These are phyloP conservation scores for Yamadazyma oceani DNA, from an alignment of 1,139 yeast species.

Conservation along the genomic window DNA sequence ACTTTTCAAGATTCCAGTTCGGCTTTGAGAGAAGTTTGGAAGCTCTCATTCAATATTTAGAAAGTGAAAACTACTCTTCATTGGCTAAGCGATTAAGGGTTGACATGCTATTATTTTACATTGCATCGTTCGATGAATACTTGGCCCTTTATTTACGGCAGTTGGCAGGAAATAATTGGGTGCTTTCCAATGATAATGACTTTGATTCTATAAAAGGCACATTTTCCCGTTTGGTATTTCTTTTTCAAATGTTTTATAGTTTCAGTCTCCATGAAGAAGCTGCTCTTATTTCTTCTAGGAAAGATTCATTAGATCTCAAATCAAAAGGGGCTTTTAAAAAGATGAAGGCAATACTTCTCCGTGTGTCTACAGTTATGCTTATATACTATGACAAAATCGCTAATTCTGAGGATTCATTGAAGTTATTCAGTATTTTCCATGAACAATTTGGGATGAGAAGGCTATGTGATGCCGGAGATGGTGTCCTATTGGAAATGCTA, in stretches of 20 bases:
- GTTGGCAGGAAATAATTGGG: conserved; percentile 24
- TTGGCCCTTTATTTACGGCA: conserved; percentile 23
- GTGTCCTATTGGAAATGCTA: conserved; percentile 59
- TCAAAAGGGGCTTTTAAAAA: conserved; percentile 36
- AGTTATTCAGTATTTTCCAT: conserved; percentile 61
- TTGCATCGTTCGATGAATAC: conserved; percentile 35
- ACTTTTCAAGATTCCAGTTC: conserved; percentile 41
- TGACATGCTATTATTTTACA: conserved; percentile 25
- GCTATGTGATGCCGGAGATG: conserved; percentile 66
- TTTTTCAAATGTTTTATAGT: conserved; percentile 42
- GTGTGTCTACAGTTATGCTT: conserved; percentile 39
- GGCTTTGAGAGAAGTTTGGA: conserved; percentile 54
- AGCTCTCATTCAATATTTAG: conserved; percentile 21
- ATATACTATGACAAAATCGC: conserved; percentile 30
- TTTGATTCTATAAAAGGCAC: conserved; percentile 6
- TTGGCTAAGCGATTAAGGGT: conserved; percentile 16
- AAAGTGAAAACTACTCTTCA: conserved; percentile 13
- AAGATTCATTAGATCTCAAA: conserved; percentile 27
- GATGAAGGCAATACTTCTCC: conserved; percentile 53
- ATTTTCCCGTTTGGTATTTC: conserved; percentile 21
- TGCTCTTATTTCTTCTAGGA: conserved; percentile 37
- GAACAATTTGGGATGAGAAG: conserved; percentile 68
- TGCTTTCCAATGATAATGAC: conserved; percentile 9
- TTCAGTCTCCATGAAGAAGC: conserved; percentile 53
- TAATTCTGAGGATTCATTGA: conserved; percentile 16